Percentiles rank a stretch among this genome's conserved stretches.
These are phyloP conservation scores for Aulographum hederae DNA, from an alignment of 2,329 filamentous ascomycete species.

Conservation along the genomic window DNA sequence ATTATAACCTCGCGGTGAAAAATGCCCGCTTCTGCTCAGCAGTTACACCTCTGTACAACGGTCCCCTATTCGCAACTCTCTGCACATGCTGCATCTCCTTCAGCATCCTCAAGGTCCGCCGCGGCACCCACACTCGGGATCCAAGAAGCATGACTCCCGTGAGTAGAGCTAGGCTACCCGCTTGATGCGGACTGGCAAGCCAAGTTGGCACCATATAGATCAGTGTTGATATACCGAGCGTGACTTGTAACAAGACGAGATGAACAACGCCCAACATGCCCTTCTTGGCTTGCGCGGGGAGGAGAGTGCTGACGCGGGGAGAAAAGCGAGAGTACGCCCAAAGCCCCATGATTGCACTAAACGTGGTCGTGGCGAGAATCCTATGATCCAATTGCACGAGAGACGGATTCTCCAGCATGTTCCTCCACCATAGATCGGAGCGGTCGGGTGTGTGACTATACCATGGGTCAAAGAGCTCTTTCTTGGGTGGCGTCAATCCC, in stretches of 20 bases:
- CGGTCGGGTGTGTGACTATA: constrained; percentile 65
- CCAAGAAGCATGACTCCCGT: constrained; percentile 68
- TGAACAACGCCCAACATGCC: constrained; percentile 68
- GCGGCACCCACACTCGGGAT: constrained; percentile 58
- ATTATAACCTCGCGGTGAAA: too few relatives aligned
- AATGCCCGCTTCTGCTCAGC: too few relatives aligned
- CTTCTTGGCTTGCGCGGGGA: constrained; percentile 38
- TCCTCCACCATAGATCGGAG: constrained; percentile 87
- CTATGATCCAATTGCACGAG: constrained; percentile 93
- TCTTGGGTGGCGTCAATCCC: constrained; percentile 60
- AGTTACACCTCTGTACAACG: too few relatives aligned
- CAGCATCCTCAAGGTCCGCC: constrained; percentile 41
- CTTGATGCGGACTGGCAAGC: constrained; percentile 81
- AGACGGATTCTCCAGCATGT: constrained; percentile 92
- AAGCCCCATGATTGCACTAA: constrained; percentile 59
- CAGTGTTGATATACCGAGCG: constrained; percentile 75
- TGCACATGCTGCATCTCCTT: too few relatives aligned
- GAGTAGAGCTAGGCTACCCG: constrained; percentile 68
- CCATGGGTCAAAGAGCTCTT: constrained; percentile 70
- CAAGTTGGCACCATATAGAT: constrained; percentile 86
- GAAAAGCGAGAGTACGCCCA: constrained; percentile 64
- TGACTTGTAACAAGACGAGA: constrained; percentile 63
- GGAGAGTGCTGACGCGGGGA: constrained; percentile 37
- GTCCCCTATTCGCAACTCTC: too few relatives aligned
- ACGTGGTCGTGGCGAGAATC: constrained; percentile 77